Base-by-base conservation (phyloP, 2,329 filamentous ascomycete species). In the Stemphylium vesicarium region DNA sequence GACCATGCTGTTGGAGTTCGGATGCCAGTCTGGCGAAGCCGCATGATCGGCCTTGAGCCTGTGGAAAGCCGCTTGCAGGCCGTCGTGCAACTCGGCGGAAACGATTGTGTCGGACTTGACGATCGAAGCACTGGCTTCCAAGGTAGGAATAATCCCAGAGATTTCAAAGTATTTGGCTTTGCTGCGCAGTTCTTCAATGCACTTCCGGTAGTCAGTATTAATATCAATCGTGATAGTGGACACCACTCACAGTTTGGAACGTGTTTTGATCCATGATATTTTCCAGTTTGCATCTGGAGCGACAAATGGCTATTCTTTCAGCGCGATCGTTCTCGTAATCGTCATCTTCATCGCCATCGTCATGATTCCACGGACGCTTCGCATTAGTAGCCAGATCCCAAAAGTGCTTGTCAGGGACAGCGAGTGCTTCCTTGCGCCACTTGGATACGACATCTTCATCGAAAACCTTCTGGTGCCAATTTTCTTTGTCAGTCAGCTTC, bases 61-160 rank as follows among this genome's bases (percentile, higher is more conserved):
- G 1, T 70, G 66, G 29, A 84, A 79, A 1, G 78, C 80, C 2
- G 65, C 59, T 24, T 65, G 75, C 3, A 89, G 74, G 1, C 74
- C 69, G 1, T 79, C 13, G 4, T 74, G 68, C 3, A 84, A 59
- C 0, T 73, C 63, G 0, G 67, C 46, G 0, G 77, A 57, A 2
- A 86, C 69, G 2, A 78, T 66, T 0, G 58, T 70, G 66, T 87
- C 84, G 0, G 84, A 83, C 64, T 87, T 87, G 57, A 78, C 79
- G 4, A 85, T 73, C 29, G 77, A 75, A 4, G 70, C 68, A n/a
- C 59, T 58, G 2, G 76, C 74, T 48, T 85, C 82, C 16, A 84
- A 73, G 1, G 80, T 76, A 4, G 75, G 73, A 8, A 84, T 64
- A 10, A 81, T 70, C 1, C 75, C 68, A 13, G 73, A 75, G 4